Base-by-base conservation (phyloP, 163 green algal species). In the Chlamydomonas reinhardtii region DNA sequence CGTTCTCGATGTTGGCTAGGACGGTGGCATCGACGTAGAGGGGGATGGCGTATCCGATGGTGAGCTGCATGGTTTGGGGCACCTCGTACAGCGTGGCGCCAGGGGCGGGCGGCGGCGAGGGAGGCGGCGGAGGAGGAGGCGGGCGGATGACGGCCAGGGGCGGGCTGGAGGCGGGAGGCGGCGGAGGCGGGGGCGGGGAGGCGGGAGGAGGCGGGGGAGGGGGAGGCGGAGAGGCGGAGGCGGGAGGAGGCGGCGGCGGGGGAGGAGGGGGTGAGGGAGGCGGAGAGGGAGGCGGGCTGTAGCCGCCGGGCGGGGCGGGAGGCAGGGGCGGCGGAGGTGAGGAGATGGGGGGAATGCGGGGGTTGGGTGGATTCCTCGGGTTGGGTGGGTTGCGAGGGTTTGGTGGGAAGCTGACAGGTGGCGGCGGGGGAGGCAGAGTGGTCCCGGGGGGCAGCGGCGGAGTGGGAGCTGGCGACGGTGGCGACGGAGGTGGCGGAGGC, bases 31-130 rank as follows among this genome's bases (percentile, higher is more conserved):
- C 79, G 14, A 52, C 54, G 14, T 54, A 54, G 4, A 73, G 25
- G 5, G 69, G 80, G 0, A 65, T 16, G 11, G 27, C 35, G 69
- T 79, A 86, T n/a, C 80, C 70, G 56, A 86, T 86, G 12, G 27
- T 48, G 0, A 86, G 70, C 52, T 86, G 80, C 0, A 27, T 74
- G 34, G 35, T 37, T 2, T 65, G 69, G 1, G 22, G 32, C 25
- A 86, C 20, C n/a, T 66, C 39, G 70, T 74, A 86, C 24, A 59
- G 31, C 4, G 32, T 16, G 2, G 80, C 27, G 4, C 6, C 70
- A 2, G 80, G 70, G 35, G 22, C 54, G 2, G 80, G 70, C 0
- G 78, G 80, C 19, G 54, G 54, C n/a, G 37, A 71, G n/a, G 80
- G 80, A 15, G 48, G 72, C 14, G 12, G 34, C 8, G 34, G 34